phyloP scores from a whole-genome alignment of 305 asterid genomes.

The Solanum hybrid region DNA sequence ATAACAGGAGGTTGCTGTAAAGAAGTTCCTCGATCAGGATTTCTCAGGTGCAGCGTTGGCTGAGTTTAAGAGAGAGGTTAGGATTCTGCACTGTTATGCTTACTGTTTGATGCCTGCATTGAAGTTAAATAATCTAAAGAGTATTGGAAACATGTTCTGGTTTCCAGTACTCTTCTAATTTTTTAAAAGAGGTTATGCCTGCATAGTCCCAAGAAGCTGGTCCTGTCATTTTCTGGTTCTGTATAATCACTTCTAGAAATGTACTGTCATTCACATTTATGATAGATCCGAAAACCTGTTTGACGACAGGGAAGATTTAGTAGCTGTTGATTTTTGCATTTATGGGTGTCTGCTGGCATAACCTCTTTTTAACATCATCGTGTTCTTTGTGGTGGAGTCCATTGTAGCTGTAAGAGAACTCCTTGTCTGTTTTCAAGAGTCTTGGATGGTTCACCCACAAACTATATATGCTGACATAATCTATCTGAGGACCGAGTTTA shows the following conservation, averaged over 20 bases:
- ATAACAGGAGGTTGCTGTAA: conserved; percentile 92
- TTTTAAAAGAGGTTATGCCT: not conserved
- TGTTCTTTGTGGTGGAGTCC: not conserved
- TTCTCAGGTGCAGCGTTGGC: conserved; percentile 99
- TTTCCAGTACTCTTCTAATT: not conserved
- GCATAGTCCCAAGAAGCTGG: not conserved
- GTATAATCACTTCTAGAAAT: not conserved
- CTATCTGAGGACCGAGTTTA: not conserved
- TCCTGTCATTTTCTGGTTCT: not conserved
- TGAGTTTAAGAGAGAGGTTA: conserved; percentile 97
- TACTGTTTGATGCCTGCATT: not conserved
- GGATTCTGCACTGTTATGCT: conserved; percentile 9
- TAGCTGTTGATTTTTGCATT: not conserved
- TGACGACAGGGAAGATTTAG: not conserved
- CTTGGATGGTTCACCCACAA: not conserved
- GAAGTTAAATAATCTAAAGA: not conserved
- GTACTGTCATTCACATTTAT: not conserved
- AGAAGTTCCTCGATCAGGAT: conserved; percentile 99
- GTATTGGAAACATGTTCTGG: not conserved
- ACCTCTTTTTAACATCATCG: not conserved
- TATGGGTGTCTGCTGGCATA: not conserved
- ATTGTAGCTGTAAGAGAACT: not conserved
- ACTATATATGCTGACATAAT: not conserved
- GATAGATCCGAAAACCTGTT: not conserved
- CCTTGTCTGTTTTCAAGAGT: not conserved